phyloP scores from a whole-genome alignment of 768 basidiomycete genomes.

The Hemileccinum impolitum region DNA sequence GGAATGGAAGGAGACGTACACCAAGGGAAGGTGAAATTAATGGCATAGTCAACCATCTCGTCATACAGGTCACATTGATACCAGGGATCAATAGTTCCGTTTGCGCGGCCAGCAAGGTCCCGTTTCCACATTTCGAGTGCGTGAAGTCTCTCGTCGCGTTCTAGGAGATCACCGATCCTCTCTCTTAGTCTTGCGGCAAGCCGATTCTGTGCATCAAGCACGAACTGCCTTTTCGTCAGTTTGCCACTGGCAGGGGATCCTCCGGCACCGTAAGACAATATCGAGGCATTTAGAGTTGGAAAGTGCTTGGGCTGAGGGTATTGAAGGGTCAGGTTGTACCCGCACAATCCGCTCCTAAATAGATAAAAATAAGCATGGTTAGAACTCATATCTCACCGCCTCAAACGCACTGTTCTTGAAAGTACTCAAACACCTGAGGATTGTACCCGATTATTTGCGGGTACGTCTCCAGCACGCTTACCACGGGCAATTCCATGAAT shows the following conservation, averaged over 20 bases:
- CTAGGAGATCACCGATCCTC: constrained; percentile 13
- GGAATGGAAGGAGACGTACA: constrained; percentile 26
- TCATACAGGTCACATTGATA: constrained; percentile 59
- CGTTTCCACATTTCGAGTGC: constrained; percentile 37
- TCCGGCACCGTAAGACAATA: background rate
- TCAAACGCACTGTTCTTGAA: constrained; percentile 55
- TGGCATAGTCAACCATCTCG: constrained; percentile 65
- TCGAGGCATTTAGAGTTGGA: constrained; percentile 26
- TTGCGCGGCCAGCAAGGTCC: constrained; percentile 46
- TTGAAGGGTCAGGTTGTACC: constrained; percentile 59
- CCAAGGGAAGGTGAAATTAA: constrained; percentile 68
- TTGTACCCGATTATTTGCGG: constrained; percentile 76
- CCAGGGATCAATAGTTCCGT: constrained; percentile 57
- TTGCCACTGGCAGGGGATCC: constrained; percentile 1
- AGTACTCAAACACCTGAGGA: constrained; percentile 61
- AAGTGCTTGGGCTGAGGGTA: constrained; percentile 52
- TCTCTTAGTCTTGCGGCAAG: constrained; percentile 7
- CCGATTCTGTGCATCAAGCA: constrained; percentile 9
- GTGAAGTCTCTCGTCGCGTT: constrained; percentile 21
- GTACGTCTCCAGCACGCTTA: constrained; percentile 64
- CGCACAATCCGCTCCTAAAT: constrained; percentile 53
- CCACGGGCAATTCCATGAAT: constrained; percentile 52
- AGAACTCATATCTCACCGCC: background rate
- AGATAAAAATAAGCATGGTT: background rate
- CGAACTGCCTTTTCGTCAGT: constrained; percentile 12